Conservation (phyloP, 306 rosid species). For the Corylus americana region DNA sequence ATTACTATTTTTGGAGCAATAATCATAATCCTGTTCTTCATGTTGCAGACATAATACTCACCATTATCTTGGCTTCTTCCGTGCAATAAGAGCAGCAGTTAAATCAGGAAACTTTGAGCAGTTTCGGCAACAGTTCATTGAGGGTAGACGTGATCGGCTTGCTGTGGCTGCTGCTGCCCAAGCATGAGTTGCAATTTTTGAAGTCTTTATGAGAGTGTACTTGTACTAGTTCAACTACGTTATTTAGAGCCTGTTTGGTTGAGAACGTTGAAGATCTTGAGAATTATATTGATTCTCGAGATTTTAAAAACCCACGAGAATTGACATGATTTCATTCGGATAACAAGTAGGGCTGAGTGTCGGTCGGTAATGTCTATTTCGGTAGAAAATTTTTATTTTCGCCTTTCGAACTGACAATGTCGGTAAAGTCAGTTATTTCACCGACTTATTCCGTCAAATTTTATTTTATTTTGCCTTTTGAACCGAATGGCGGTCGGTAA, state of each 20-base stretch:
- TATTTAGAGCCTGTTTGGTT: background rate
- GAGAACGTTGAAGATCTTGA: background rate
- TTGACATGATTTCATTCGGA: too few species aligned
- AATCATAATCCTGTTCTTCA: conserved; percentile 16
- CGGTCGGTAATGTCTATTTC: too few species aligned
- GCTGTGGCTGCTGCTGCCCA: conserved; percentile 40
- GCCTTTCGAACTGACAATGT: too few species aligned
- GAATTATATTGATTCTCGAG: background rate
- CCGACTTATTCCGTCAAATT: too few species aligned
- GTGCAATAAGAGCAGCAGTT: conserved; percentile 69
- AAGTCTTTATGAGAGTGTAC: background rate
- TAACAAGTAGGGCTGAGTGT: too few species aligned
- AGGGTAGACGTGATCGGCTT: conserved; percentile 47
- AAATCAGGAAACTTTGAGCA: conserved; percentile 72
- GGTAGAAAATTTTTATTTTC: too few species aligned
- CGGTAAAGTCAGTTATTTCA: too few species aligned
- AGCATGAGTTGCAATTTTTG: conserved; percentile 11
- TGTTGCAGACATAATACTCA: conserved; percentile 89
- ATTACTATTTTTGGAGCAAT: background rate
- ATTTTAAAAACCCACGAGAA: too few species aligned
- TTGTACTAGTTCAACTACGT: background rate
- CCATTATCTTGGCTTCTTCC: conserved; percentile 79
- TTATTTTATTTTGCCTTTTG: too few species aligned
- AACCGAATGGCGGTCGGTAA: too few species aligned
- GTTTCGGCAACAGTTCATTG: conserved; percentile 53